Conservation (phyloP, 179 eudicot species). For the Amaranthus tricolor region DNA sequence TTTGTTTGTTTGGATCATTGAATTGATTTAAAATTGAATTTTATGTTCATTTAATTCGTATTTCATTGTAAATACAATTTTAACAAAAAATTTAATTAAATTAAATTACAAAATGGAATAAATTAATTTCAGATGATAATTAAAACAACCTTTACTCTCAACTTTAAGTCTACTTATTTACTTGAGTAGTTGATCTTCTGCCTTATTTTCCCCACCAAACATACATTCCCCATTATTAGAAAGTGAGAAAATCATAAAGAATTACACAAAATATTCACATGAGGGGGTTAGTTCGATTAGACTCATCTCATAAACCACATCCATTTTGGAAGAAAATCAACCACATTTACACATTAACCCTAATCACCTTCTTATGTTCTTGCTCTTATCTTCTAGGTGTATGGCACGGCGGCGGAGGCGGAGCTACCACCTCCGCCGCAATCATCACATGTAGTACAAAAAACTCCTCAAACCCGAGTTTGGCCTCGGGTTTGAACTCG, state of each 20-base stretch:
- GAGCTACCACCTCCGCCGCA: constrained; percentile 7
- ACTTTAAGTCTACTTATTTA: background rate
- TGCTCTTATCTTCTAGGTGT: constrained; percentile 46
- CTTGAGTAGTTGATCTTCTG: too few relatives aligned
- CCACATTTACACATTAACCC: constrained; percentile 14
- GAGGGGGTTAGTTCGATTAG: background rate
- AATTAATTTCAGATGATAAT: too few relatives aligned
- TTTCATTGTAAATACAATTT: too few relatives aligned
- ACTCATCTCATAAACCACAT: background rate
- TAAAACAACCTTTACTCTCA: background rate
- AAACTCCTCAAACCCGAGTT: background rate
- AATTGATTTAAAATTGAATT: too few relatives aligned
- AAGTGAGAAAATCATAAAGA: too few relatives aligned
- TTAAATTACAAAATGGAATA: too few relatives aligned
- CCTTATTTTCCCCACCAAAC: background rate
- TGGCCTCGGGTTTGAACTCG: background rate
- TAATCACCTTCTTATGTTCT: constrained; percentile 39
- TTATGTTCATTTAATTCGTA: too few relatives aligned
- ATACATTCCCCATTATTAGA: background rate
- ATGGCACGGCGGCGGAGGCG: constrained; percentile 32
- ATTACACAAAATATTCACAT: background rate
- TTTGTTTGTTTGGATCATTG: too few relatives aligned
- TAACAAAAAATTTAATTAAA: too few relatives aligned
- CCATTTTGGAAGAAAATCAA: background rate
- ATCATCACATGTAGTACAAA: background rate